These are phyloP conservation scores for Fragaria ananassa DNA, from an alignment of 306 rosid genomes.

Conservation along the genomic window DNA sequence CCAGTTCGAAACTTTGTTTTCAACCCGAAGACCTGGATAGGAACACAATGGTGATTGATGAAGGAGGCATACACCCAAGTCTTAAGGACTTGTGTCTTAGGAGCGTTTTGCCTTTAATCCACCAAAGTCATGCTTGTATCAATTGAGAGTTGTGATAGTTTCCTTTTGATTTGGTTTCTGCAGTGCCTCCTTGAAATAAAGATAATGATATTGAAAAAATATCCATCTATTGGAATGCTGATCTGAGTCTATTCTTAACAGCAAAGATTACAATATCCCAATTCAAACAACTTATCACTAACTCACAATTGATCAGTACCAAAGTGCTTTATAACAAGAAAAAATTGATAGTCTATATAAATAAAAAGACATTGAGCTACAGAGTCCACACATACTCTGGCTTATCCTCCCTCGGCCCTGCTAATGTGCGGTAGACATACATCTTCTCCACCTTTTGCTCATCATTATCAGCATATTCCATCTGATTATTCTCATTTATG, in stretches of 20 bases:
- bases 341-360: conserved; percentile 5
- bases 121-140: not conserved
- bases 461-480: conserved; percentile 39
- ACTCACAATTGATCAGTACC: conserved; percentile 29
- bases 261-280: conserved; percentile 26
- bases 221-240: not conserved
- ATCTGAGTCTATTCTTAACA: conserved; percentile 20
- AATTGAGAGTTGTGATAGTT: not conserved
- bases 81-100: not conserved
- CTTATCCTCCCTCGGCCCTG: conserved; percentile 73
- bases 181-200: not conserved
- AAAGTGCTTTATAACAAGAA: conserved; percentile 40
- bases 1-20: not conserved
- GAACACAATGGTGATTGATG: not conserved
- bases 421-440: conserved; percentile 82
- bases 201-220: not conserved
- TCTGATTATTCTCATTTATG: conserved; percentile 57
- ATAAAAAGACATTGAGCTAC: conserved; percentile 39
- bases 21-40: not conserved
- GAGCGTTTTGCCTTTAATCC: not conserved
- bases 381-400: conserved; percentile 86
- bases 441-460: conserved; percentile 65
- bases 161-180: not conserved
- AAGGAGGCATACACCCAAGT: not conserved
- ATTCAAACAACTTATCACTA: conserved; percentile 27